Base-by-base conservation (phyloP, 192 early-diverging fungal genomes). In the Umbelopsis sp. region DNA sequence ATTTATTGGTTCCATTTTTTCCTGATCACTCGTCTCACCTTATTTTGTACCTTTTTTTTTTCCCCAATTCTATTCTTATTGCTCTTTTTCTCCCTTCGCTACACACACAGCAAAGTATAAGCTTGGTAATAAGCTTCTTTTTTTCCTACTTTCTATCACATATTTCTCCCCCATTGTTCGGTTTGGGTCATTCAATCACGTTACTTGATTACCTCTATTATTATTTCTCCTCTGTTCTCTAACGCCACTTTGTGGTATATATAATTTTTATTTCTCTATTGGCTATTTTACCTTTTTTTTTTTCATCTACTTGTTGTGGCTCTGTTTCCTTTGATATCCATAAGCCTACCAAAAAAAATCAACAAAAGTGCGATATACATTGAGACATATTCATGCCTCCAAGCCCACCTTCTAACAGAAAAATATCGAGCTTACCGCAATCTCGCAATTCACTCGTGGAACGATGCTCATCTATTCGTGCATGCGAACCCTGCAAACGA, bases 401-500 rank as follows among this genome's bases (percentile, higher is more conserved):
- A 41, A 74, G 55, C 11, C 67, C 72, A 69, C 55, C 72, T 49
- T 61, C 67, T 12, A 74, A 74, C 46, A 25, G 55, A 46, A 71
- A 61, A 65, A 23, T 58, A 61, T 20, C 67, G 35, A 49, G 51
- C 41, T 7, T 58, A 12, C 55, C 52, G 23, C 58, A 64, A 50
- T 30, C 47, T 48, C 66, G 64, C 22, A 33, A 73, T 52, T 33
- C 49, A 27, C 46, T 67, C 3, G 67, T 68, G 18, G 71, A 71
- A 21, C 49, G 76, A 58, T 70, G 64, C 48, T 72, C 71, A 41
- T 67, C 64, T 10, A 53, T 51, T 33, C 68, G 72, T 33, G 49
- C 71, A 9, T 78, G 76, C 55, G 76, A 78, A 44, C 71, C 68
- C 20, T 78, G 76, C 50, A 51, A 51, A 61, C 45, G 76, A 47